Percentiles rank a stretch among this genome's conserved stretches.
Evolutionary conservation across 2,329 filamentous ascomycete genomes (phyloP).

Genomic region (Calonectria pseudoturangicola): DNA sequence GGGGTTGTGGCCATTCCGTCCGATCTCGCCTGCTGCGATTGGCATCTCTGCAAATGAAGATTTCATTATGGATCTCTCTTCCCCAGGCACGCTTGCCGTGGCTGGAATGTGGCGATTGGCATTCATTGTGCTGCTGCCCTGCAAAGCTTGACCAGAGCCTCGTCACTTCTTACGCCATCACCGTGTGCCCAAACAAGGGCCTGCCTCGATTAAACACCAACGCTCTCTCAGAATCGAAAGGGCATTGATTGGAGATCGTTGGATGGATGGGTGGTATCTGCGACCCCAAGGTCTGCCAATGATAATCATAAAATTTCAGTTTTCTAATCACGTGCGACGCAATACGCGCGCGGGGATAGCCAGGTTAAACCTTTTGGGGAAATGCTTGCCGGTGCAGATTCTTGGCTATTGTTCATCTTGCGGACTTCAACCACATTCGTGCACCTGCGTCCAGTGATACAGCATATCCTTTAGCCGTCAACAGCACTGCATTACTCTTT

Average conservation of each 20-base stretch:
- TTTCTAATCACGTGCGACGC: conserved; percentile 17
- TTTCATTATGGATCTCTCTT: neutral
- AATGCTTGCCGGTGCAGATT: conserved; percentile 9
- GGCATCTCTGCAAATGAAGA: conserved; percentile 5
- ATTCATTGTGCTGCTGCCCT: too few species aligned
- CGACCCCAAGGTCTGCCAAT: neutral
- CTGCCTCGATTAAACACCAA: neutral
- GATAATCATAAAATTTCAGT: neutral
- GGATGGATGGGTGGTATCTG: neutral
- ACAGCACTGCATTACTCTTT: neutral
- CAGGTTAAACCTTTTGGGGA: conserved; percentile 3
- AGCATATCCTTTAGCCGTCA: neutral
- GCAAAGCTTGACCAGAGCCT: neutral
- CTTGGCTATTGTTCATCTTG: conserved; percentile 12
- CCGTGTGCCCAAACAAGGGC: neutral
- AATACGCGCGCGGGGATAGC: conserved; percentile 3
- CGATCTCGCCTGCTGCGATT: conserved; percentile 3
- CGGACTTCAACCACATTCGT: conserved; percentile 8
- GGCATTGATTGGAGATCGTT: neutral
- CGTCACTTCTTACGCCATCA: too few species aligned
- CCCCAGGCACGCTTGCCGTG: neutral
- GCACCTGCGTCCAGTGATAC: neutral
- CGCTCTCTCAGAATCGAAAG: neutral
- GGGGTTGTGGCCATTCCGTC: neutral
- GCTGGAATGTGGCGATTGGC: conserved; percentile 5